Base-by-base conservation (phyloP, 2,329 filamentous ascomycete species). In the Fusarium longipes region DNA sequence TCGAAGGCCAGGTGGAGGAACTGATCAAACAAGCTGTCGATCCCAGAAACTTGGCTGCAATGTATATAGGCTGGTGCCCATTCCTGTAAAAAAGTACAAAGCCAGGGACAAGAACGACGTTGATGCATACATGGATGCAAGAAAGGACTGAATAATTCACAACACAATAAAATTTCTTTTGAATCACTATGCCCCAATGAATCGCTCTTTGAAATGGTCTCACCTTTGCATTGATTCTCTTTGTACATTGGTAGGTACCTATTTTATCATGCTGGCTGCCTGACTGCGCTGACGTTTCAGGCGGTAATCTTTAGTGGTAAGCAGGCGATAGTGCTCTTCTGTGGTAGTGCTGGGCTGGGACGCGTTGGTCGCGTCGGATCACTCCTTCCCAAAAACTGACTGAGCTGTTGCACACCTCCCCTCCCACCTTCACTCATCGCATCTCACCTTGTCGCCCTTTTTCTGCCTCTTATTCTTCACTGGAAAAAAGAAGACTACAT, bases 1-100 rank as follows among this genome's bases (percentile, higher is more conserved):
- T 98, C 3, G 96, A 98, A 79, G 96, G 96, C 0, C 96, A 99
- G 81, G 96, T 97, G n/a, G 92, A 97, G 77, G 93, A 96, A 78
- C 79, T 99, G 78, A 96, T 99, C 71, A 88, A 91, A 76, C 90
- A 95, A 81, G 96, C 96, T 32, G 91, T 91, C 22, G 89, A 93
- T 77, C 87, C 90, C 57, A 86, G 82, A 74, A 96, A 96, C 77
- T 78, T 99, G 79, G 88, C 92, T 18, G 88, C 89, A 36, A 99
- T 99, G 96, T 99, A 98, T 79, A 97, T 98, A 79, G 96, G 96
- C 20, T 98, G 95, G 95, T 87, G 86, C 74, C 83, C 86, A 22
- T 88, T 88, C 71, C 76, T 88, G 72, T 69, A 49, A 69, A 7
- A 30, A 20, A 35, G 47, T 45, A 50, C 29, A 38, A 47, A 27